Conservation (phyloP, 2,329 filamentous ascomycete genomes). For the Camptophora hylomeconis region DNA sequence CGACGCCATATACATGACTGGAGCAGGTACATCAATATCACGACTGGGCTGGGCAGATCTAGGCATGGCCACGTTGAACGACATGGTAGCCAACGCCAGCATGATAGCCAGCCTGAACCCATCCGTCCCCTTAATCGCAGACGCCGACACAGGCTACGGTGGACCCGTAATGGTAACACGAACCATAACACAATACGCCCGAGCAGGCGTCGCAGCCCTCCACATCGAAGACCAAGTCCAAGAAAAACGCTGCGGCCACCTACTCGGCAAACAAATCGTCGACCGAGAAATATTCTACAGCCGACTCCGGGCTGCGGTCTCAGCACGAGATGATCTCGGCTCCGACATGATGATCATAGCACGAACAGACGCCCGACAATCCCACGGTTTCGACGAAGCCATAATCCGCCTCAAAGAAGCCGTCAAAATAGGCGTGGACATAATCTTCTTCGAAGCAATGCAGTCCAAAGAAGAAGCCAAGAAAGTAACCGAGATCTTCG, state of each 20-base stretch:
- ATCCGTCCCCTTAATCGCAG: conserved; percentile 37
- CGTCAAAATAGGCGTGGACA: conserved; percentile 27
- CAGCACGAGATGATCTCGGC: conserved; percentile 23
- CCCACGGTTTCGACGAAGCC: conserved; percentile 27
- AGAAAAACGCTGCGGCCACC: conserved; percentile 29
- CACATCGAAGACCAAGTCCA: conserved; percentile 40
- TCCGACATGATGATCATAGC: conserved; percentile 34
- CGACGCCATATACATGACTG: conserved; percentile 40
- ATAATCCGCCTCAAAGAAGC: conserved; percentile 27
- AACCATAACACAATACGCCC: conserved; percentile 37
- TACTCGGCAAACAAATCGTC: conserved; percentile 28
- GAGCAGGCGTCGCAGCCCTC: conserved; percentile 41
- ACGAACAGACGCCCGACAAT: conserved; percentile 26
- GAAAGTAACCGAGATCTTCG: conserved; percentile 24
- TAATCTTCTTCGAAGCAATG: conserved; percentile 30
- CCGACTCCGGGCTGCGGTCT: conserved; percentile 26
- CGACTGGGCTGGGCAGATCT: conserved; percentile 37
- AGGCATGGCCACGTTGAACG: conserved; percentile 37
- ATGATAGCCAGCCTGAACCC: conserved; percentile 41
- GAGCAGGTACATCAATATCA: conserved; percentile 37
- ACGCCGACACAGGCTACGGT: conserved; percentile 41
- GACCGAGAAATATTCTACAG: conserved; percentile 22
- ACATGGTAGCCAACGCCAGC: conserved; percentile 40
- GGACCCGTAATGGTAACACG: conserved; percentile 36
- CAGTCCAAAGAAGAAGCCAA: conserved; percentile 25